Evolutionary conservation across 2,329 filamentous ascomycete genomes (phyloP).

Genomic region (Talaromyces rugulosus): DNA sequence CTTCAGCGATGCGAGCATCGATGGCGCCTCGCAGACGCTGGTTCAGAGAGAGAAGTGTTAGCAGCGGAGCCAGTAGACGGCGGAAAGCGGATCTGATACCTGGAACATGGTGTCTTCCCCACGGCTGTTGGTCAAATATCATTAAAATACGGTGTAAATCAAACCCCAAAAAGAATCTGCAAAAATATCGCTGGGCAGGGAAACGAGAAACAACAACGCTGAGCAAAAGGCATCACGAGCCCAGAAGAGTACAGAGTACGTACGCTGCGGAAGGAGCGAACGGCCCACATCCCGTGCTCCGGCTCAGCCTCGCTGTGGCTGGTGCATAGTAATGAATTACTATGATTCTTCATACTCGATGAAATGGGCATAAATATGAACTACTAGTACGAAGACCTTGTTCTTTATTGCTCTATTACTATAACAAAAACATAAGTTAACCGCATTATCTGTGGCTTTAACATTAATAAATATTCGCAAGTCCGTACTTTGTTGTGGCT

Average conservation of each 20-base stretch:
- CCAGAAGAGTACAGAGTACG: neutral
- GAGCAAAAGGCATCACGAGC: slow-evolving; percentile 5
- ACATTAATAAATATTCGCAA: neutral
- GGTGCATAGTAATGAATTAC: neutral
- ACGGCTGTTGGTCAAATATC: slow-evolving; percentile 11
- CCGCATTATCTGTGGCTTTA: neutral
- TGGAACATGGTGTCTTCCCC: slow-evolving; percentile 27
- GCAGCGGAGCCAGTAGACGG: neutral
- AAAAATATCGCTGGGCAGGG: neutral
- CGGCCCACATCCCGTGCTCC: slow-evolving; percentile 1
- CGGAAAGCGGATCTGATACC: slow-evolving; percentile 16
- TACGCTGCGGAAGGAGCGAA: neutral
- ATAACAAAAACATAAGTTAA: too few relatives aligned
- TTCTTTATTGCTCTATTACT: too few relatives aligned
- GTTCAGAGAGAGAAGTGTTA: neutral
- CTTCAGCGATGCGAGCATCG: slow-evolving; percentile 83
- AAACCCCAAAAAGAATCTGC: neutral
- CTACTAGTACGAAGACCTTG: too few relatives aligned
- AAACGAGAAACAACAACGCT: neutral
- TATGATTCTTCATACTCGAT: neutral
- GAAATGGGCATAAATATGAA: too few relatives aligned
- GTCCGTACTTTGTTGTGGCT: neutral
- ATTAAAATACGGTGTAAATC: slow-evolving; percentile 10
- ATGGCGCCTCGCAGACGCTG: slow-evolving; percentile 81
- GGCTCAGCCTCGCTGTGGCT: neutral